Evolutionary conservation across 768 basidiomycete species (phyloP), one percentile per base, ranked within the genome.

Genomic region (Dictyophora rubrovolvata): DNA sequence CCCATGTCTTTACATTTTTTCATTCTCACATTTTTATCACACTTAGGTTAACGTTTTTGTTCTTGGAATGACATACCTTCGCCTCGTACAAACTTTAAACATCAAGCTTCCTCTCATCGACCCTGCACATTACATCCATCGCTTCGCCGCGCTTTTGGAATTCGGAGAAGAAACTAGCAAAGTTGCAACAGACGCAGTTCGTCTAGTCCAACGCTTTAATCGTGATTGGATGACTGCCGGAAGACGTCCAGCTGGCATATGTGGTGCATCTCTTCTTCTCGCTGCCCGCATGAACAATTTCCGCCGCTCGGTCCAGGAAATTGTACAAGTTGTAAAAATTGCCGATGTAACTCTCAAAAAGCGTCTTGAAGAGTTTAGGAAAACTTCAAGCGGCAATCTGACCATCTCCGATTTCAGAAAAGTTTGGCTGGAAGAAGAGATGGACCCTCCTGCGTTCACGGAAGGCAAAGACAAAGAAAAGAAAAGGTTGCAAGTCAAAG

Each of bases 271-370:
- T 23, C 79, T 98, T 28, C 79, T 98, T 46, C 82, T 99, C 16
- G 96, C 96, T 0, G 96, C 93, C 34, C 84, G 96, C 22, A 98
- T 99, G 96, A 97, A 95, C 74, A 96, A 96, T 70, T 98, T 95
- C 67, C 77, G 94, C 48, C 77, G 96, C 50, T 90, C 87, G 22
- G 79, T 97, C 11, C 89, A 94, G 68, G 96, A 99, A 71, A 89
- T 99, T 51, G 93, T 97, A 18, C 96, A 99, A 68, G 93, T 99
- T 16, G 96, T 98, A 64, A 99, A 98, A 73, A 96, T 97, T 64
- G 92, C 93, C n/a, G 93, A 97, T 66, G 86, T 85, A 11, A 99
- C 96, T 3, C 72, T 99, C 48, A 85, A 86, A 73, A 97, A 95
- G 71, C 82, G 96, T 17, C 74, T 99, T 16, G 89, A 93, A 22